These are phyloP conservation scores for Pholiota adiposa DNA, from an alignment of 1,284 basidiomycete genomes.

Conservation along the genomic window DNA sequence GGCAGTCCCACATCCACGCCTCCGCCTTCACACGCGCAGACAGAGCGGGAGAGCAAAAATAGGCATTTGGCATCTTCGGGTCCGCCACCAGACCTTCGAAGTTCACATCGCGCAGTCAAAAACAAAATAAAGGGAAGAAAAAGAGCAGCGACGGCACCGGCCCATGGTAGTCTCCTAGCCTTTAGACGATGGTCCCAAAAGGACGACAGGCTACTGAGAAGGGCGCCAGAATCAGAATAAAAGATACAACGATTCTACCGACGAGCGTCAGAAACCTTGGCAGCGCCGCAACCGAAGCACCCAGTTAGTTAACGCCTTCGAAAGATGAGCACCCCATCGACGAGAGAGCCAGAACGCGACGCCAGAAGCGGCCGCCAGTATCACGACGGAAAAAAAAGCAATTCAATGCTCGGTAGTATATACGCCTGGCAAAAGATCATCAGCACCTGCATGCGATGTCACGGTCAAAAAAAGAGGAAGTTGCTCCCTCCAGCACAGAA, in stretches of 20 bases:
- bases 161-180: too few relatives aligned
- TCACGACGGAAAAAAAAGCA: not conserved
- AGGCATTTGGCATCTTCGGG: not conserved
- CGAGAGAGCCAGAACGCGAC: not conserved
- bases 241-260: not conserved
- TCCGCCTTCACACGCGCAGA: not conserved
- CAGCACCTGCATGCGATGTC: not conserved
- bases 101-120: not conserved
- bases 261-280: not conserved
- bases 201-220: too few relatives aligned
- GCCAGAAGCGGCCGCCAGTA: not conserved
- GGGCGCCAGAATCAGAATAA: too few relatives aligned
- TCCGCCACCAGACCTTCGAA: not conserved
- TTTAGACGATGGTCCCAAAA: too few relatives aligned
- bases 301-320: not conserved
- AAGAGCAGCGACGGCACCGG: not conserved
- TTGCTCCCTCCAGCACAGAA: not conserved
- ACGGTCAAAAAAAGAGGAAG: not conserved
- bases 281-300: not conserved
- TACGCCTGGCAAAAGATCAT: not conserved
- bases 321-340: not conserved
- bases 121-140: not conserved
- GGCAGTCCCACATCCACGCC: not conserved
- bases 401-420: not conserved
- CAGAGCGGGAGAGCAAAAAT: not conserved